Evolutionary conservation across 2,329 filamentous ascomycete genomes (phyloP).

Genomic region (Colletotrichum salicis): DNA sequence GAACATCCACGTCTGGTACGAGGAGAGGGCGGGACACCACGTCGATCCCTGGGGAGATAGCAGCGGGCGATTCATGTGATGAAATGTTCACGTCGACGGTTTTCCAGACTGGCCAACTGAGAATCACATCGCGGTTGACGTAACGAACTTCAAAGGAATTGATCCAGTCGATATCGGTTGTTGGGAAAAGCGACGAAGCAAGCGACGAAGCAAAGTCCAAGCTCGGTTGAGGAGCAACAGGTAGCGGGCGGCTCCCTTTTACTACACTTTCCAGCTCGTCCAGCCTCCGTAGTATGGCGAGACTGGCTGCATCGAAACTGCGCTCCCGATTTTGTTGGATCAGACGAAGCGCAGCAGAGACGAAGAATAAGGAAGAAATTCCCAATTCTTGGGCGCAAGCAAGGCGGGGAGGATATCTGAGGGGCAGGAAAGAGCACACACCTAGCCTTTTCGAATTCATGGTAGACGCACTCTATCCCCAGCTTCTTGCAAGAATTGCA

Average conservation of each 20-base stretch:
- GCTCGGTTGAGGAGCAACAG: not conserved
- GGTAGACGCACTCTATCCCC: constrained; percentile 19
- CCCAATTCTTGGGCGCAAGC: too few relatives aligned
- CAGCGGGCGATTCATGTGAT: not conserved
- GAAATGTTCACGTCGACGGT: not conserved
- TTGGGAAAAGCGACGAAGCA: too few relatives aligned
- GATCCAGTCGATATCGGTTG: not conserved
- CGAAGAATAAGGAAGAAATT: too few relatives aligned
- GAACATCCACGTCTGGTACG: not conserved
- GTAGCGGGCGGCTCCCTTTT: not conserved
- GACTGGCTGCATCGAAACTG: constrained; percentile 17
- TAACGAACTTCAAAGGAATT: not conserved
- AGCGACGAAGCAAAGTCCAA: too few relatives aligned
- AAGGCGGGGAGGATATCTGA: too few relatives aligned
- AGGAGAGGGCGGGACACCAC: not conserved
- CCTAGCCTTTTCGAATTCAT: constrained; percentile 17
- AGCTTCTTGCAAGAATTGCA: constrained; percentile 3
- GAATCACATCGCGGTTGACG: not conserved
- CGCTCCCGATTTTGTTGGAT: not conserved
- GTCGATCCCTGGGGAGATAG: not conserved
- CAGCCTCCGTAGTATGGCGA: constrained; percentile 4
- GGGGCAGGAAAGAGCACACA: not conserved
- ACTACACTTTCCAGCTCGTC: not conserved
- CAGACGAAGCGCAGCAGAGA: too few relatives aligned
- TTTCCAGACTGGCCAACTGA: not conserved